phyloP scores from a whole-genome alignment of 2,329 filamentous ascomycete genomes.

The Fusarium nurragi region DNA sequence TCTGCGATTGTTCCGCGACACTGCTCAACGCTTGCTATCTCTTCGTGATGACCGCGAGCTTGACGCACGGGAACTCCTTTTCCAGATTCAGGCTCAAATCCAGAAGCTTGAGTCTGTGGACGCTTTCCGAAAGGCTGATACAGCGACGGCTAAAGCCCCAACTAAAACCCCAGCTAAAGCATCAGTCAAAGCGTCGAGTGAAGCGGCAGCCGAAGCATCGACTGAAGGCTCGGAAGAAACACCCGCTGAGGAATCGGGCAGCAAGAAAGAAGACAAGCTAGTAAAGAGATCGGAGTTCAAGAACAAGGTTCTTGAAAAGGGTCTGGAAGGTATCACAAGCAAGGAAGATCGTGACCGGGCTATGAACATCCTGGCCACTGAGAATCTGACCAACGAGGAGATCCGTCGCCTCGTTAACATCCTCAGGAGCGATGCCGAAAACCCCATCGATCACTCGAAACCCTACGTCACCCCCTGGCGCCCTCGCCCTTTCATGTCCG shows the following conservation, averaged over 20 bases:
- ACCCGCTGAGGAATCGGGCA: constrained; percentile 19
- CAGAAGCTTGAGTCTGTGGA: constrained; percentile 47
- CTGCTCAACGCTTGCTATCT: constrained; percentile 69
- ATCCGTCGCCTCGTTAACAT: constrained; percentile 63
- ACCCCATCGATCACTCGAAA: constrained; percentile 79
- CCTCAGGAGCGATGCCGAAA: constrained; percentile 73
- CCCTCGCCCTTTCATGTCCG: constrained; percentile 85
- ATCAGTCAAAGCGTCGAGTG: not conserved
- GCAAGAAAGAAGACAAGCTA: constrained; percentile 26
- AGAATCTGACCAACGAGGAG: constrained; percentile 58
- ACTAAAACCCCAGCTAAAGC: constrained; percentile 9
- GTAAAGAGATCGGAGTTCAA: constrained; percentile 42
- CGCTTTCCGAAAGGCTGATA: constrained; percentile 45
- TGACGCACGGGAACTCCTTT: constrained; percentile 45
- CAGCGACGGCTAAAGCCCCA: constrained; percentile 19
- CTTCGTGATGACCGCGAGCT: constrained; percentile 47
- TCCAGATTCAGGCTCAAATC: constrained; percentile 48
- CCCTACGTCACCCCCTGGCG: constrained; percentile 93
- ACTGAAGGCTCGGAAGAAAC: constrained; percentile 10
- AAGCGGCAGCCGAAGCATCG: not conserved
- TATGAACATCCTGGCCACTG: constrained; percentile 47
- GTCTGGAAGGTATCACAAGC: constrained; percentile 48
- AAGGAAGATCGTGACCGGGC: constrained; percentile 47
- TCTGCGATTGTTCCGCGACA: constrained; percentile 75
- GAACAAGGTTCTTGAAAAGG: constrained; percentile 49